Evolutionary conservation across 2,329 filamentous ascomycete species (phyloP).

Genomic region (Gremmenia infestans): DNA sequence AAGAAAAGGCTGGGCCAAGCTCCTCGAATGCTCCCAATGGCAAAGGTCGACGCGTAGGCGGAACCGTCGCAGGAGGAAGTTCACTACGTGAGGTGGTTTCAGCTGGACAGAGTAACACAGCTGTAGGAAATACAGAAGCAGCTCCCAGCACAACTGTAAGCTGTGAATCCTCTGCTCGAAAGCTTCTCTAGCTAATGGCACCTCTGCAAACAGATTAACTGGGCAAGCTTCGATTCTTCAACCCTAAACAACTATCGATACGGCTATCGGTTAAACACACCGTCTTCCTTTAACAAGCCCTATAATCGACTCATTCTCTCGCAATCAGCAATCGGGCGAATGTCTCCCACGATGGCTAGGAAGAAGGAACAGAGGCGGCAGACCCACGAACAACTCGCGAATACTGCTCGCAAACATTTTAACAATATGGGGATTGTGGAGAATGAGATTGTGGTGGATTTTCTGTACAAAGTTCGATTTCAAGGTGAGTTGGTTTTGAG

Average conservation of each 20-base stretch:
- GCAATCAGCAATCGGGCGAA: constrained; percentile 60
- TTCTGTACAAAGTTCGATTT: constrained; percentile 33
- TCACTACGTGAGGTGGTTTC: constrained; percentile 28
- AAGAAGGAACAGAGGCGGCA: constrained; percentile 60
- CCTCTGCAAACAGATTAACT: constrained; percentile 45
- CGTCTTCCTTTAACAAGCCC: constrained; percentile 62
- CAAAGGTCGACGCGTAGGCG: constrained; percentile 28
- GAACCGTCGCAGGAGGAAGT: constrained; percentile 20
- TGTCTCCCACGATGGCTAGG: constrained; percentile 72
- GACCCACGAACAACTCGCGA: constrained; percentile 66
- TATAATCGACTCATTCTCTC: constrained; percentile 59
- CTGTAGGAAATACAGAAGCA: constrained; percentile 18
- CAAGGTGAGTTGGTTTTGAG: constrained; percentile 24
- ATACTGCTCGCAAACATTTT: constrained; percentile 75
- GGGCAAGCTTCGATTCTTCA: constrained; percentile 61
- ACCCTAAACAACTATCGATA: constrained; percentile 72
- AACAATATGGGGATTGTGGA: constrained; percentile 75
- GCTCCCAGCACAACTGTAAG: constrained; percentile 25
- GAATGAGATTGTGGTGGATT: constrained; percentile 72
- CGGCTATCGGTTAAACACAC: constrained; percentile 65
- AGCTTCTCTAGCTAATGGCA: neutral
- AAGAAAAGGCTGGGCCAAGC: constrained; percentile 27
- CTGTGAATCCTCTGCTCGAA: neutral
- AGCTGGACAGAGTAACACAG: constrained; percentile 13
- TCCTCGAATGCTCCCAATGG: constrained; percentile 20